Percentiles rank a stretch among this genome's conserved stretches.
Evolutionary conservation across 208 protist genomes (phyloP).

Genomic region (Trypanosoma scelopori): DNA sequence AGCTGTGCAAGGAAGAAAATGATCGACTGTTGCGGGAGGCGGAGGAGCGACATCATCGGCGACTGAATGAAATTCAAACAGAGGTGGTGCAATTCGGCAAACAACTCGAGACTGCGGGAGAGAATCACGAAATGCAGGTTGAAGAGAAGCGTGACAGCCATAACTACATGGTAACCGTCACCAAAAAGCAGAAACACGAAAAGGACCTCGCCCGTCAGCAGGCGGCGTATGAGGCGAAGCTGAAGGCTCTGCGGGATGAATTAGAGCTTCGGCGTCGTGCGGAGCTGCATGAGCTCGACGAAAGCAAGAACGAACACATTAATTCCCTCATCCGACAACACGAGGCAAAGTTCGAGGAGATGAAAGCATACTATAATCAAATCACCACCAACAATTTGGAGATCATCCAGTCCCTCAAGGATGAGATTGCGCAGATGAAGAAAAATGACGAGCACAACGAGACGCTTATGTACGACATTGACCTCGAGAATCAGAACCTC

Average conservation of each 20-base stretch:
- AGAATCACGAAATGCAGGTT: conserved; percentile 79
- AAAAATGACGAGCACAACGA: conserved; percentile 95
- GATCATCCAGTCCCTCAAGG: conserved; percentile 97
- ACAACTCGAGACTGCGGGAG: conserved; percentile 58
- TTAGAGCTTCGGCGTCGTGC: conserved; percentile 91
- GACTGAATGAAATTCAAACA: conserved; percentile 69
- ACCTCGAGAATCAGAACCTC: conserved; percentile 95
- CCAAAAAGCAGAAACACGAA: conserved; percentile 87
- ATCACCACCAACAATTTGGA: conserved; percentile 98
- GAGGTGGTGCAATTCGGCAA: conserved; percentile 56
- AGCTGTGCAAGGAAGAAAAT: conserved; percentile 88
- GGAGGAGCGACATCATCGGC: conserved; percentile 75
- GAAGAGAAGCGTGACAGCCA: conserved; percentile 86
- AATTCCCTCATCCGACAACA: conserved; percentile 95
- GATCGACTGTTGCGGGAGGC: conserved; percentile 85
- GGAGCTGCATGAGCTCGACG: conserved; percentile 95
- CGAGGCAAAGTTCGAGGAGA: conserved; percentile 94
- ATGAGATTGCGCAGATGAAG: conserved; percentile 94
- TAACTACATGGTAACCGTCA: conserved; percentile 85
- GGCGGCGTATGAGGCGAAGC: conserved; percentile 90
- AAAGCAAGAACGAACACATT: conserved; percentile 96
- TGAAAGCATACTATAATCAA: conserved; percentile 98
- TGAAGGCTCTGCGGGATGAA: conserved; percentile 84
- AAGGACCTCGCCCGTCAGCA: conserved; percentile 82
- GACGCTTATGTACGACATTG: conserved; percentile 97